phyloP scores from a whole-genome alignment of 2,329 filamentous ascomycete genomes.

The Triangularia verruculosa region DNA sequence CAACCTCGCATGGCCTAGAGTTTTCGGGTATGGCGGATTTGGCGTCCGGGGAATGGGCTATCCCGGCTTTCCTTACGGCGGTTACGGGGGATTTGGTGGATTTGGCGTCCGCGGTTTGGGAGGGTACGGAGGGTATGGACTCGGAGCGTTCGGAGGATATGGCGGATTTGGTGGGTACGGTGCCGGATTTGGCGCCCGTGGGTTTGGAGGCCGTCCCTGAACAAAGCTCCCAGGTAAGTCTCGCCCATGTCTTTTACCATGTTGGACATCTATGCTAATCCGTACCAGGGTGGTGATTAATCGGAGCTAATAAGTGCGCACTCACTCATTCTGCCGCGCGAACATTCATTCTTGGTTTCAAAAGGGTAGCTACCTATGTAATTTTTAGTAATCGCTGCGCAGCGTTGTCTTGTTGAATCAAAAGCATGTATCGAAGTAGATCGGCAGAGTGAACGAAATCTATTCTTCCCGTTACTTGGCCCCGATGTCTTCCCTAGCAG shows the following conservation, averaged over 20 bases:
- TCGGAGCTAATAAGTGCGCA: neutral
- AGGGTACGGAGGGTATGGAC: constrained; percentile 2
- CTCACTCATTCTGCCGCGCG: neutral
- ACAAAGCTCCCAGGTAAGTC: neutral
- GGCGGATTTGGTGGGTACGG: neutral
- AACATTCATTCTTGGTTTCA: neutral
- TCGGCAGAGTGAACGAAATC: neutral
- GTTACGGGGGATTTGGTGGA: neutral
- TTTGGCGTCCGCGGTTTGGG: neutral
- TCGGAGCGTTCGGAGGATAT: neutral
- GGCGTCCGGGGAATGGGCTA: neutral
- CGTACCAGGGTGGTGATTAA: neutral
- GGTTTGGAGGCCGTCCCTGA: neutral
- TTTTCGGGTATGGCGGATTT: neutral
- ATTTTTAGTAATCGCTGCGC: neutral
- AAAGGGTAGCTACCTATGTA: neutral
- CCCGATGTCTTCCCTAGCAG: too few relatives aligned
- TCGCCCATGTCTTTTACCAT: neutral
- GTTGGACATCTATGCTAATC: neutral
- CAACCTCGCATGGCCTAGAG: neutral
- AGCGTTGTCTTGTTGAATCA: neutral
- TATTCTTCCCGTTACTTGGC: too few relatives aligned
- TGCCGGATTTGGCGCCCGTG: neutral
- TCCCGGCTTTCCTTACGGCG: neutral
- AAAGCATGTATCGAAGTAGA: neutral